Evolutionary conservation across 1,284 basidiomycete genomes (phyloP).

Genomic region (Volvariella volvacea): DNA sequence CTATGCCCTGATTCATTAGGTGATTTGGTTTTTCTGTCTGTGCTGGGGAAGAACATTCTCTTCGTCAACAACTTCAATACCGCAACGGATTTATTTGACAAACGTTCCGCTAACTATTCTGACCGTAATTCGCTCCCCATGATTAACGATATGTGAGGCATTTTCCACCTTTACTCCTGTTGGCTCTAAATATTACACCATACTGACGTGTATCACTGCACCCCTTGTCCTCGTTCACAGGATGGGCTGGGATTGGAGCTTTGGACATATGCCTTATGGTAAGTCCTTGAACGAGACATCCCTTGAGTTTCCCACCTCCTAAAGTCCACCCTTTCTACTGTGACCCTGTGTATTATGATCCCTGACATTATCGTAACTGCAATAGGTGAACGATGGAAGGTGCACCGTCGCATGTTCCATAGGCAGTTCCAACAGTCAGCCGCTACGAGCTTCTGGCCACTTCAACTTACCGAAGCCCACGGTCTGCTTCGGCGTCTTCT

Average conservation of each 20-base stretch:
- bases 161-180: conserved; percentile 3
- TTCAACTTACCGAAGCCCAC: conserved; percentile 31
- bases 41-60: conserved; percentile 34
- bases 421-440: conserved; percentile 33
- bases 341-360: background rate
- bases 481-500: conserved; percentile 30
- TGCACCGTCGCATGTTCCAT: conserved; percentile 42
- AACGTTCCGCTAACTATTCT: conserved; percentile 37
- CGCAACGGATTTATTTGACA: conserved; percentile 37
- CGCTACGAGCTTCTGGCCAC: conserved; percentile 29
- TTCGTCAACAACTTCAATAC: conserved; percentile 35
- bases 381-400: conserved; percentile 37
- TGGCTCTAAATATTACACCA: conserved; percentile 3
- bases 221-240: too few species aligned
- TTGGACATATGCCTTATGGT: conserved; percentile 45
- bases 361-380: background rate
- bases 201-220: background rate
- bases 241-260: conserved; percentile 47
- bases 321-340: conserved; percentile 7
- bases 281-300: too few species aligned
- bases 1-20: conserved; percentile 16
- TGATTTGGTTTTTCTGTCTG: conserved; percentile 36
- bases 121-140: conserved; percentile 29
- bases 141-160: conserved; percentile 25
- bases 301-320: conserved; percentile 12